These are phyloP conservation scores for Cryptosporidium canis DNA, from an alignment of 169 alveolate genomes.

Conservation along the genomic window DNA sequence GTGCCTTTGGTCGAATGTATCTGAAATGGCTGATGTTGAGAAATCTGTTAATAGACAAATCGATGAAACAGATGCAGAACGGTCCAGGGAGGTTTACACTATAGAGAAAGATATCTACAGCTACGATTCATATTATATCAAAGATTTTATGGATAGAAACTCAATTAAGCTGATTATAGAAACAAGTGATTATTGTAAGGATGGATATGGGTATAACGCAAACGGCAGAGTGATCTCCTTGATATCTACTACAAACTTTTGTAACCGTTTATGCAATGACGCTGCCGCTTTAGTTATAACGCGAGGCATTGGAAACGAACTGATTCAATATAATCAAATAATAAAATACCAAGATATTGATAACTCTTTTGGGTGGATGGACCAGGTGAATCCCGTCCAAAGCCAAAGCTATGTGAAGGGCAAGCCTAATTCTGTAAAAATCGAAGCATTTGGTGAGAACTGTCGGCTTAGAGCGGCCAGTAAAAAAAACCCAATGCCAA, in stretches of 20 bases:
- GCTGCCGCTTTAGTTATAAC: conserved; percentile 77
- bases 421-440: neutral
- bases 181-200: conserved; percentile 77
- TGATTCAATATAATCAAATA: conserved; percentile 40
- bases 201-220: conserved; percentile 77
- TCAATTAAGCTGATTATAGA: conserved; percentile 75
- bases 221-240: conserved; percentile 78
- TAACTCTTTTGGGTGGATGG: conserved; percentile 35
- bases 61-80: conserved; percentile 73
- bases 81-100: neutral
- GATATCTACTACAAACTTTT: conserved; percentile 78
- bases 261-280: conserved; percentile 75
- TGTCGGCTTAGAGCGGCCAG: neutral
- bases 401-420: neutral
- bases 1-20: conserved; percentile 79
- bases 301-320: conserved; percentile 62
- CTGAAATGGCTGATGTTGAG: conserved; percentile 74
- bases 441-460: neutral
- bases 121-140: conserved; percentile 78
- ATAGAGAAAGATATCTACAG: neutral
- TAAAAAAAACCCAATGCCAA: neutral
- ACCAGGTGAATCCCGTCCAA: neutral
- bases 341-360: conserved; percentile 20
- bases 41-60: conserved; percentile 67
- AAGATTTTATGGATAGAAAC: conserved; percentile 75